Conservation (phyloP, 1,284 basidiomycete species). For the Cutaneotrichosporon sp. region DNA sequence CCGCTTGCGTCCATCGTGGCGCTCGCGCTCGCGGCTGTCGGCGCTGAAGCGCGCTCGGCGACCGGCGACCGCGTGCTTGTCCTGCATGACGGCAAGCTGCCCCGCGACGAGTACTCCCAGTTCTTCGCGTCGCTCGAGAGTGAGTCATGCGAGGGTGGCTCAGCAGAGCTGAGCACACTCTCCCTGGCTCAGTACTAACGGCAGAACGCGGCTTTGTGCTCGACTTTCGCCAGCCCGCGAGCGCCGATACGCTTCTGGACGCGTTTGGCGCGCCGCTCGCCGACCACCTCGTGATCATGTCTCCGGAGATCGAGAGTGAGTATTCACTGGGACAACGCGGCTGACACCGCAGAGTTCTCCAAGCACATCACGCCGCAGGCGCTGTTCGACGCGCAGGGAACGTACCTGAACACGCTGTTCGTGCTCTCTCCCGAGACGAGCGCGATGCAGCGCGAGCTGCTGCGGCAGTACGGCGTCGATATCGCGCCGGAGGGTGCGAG, state of each 20-base stretch:
- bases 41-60: slow-evolving; percentile 62
- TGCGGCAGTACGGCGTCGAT: slow-evolving; percentile 55
- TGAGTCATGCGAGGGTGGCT: slow-evolving; percentile 45
- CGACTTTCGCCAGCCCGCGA: slow-evolving; percentile 74
- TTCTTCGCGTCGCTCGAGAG: slow-evolving; percentile 76
- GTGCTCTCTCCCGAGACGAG: slow-evolving; percentile 61
- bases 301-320: slow-evolving; percentile 74
- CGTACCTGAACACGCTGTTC: slow-evolving; percentile 74
- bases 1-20: slow-evolving; percentile 1
- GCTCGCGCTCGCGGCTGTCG: slow-evolving; percentile 14
- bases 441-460: slow-evolving; percentile 51
- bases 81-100: slow-evolving; percentile 65
- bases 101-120: slow-evolving; percentile 63
- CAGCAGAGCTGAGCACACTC: neutral
- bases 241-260: slow-evolving; percentile 59
- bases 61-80: slow-evolving; percentile 77
- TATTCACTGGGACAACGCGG: neutral
- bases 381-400: slow-evolving; percentile 65
- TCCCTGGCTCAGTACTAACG: neutral
- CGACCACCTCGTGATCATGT: slow-evolving; percentile 75
- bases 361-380: slow-evolving; percentile 70
- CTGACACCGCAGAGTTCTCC: slow-evolving; percentile 10
- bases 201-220: slow-evolving; percentile 71
- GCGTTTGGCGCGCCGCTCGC: slow-evolving; percentile 68
- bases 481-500: slow-evolving; percentile 16